phyloP scores from a whole-genome alignment of 2,329 filamentous ascomycete genomes.

The Calonectria naviculata region DNA sequence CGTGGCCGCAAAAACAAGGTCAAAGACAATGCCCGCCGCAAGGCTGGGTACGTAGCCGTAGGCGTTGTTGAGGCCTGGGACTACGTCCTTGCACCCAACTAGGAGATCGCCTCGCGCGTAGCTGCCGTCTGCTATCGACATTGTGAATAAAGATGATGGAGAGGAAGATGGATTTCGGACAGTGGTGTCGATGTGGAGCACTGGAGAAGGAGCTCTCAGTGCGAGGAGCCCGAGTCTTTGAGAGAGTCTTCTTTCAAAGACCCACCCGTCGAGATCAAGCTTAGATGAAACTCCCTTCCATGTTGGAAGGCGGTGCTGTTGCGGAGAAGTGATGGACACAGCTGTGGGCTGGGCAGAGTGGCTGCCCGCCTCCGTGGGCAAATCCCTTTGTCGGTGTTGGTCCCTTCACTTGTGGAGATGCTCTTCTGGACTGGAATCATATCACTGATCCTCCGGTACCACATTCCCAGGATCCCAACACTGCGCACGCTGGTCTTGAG shows the following conservation, averaged over 20 bases:
- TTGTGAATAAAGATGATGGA: not conserved
- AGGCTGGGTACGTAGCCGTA: constrained; percentile 36
- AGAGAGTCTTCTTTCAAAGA: not conserved
- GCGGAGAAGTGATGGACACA: not conserved
- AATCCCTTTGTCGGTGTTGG: not conserved
- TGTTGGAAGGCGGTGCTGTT: not conserved
- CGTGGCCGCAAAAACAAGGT: constrained; percentile 25
- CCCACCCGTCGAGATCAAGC: not conserved
- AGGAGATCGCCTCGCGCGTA: constrained; percentile 36
- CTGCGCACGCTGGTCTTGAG: not conserved
- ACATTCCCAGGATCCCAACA: not conserved
- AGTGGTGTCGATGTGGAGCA: not conserved
- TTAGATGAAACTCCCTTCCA: not conserved
- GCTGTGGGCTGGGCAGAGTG: not conserved
- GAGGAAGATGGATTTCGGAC: not conserved
- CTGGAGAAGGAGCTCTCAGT: not conserved
- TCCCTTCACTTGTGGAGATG: not conserved
- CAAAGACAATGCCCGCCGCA: constrained; percentile 32
- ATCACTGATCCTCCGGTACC: not conserved
- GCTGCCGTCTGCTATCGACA: constrained; percentile 26
- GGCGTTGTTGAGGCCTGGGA: constrained; percentile 30
- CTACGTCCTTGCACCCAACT: constrained; percentile 27
- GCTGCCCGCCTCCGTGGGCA: not conserved
- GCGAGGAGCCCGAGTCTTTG: not conserved
- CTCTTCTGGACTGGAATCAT: not conserved